Percentiles rank a stretch among this genome's conserved stretches.
Conservation (phyloP, 2,329 filamentous ascomycete species). For the Stachybotrys chlorohalonatus region DNA sequence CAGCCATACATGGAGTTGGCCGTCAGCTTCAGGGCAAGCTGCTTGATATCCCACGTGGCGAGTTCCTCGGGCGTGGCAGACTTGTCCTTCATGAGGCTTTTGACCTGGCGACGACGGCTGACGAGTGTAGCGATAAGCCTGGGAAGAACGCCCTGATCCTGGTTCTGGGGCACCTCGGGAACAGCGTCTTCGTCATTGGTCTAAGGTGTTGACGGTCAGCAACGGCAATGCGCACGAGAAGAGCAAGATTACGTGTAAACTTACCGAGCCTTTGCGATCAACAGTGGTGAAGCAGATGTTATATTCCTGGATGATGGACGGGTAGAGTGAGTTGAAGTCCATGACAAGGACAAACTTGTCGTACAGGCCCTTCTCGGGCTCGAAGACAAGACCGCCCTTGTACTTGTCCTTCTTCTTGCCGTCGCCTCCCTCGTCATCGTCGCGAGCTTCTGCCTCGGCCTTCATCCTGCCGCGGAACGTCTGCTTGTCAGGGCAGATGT, state of each 20-base stretch:
- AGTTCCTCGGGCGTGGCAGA: conserved; percentile 76
- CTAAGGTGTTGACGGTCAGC: conserved; percentile 20
- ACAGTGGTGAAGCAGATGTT: conserved; percentile 99
- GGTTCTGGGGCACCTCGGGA: conserved; percentile 72
- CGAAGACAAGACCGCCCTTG: conserved; percentile 96
- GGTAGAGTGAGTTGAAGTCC: conserved; percentile 99
- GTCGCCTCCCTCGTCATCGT: conserved; percentile 56
- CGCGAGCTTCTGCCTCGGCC: conserved; percentile 58
- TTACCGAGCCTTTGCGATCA: conserved; percentile 63
- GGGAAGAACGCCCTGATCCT: conserved; percentile 78
- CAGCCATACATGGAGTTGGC: conserved; percentile 99
- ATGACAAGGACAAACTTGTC: conserved; percentile 98
- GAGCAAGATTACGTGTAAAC: conserved; percentile 14
- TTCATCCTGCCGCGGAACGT: conserved; percentile 68
- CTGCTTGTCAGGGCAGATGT: conserved; percentile 94
- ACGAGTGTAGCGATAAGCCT: conserved; percentile 89
- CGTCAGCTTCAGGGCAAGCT: conserved; percentile 90
- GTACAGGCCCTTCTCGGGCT: conserved; percentile 94
- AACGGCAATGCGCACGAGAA: background rate
- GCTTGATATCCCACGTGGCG: conserved; percentile 96
- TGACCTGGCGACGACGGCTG: conserved; percentile 80
- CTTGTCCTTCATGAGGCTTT: conserved; percentile 94
- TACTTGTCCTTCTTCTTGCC: conserved; percentile 98
- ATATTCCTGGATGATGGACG: conserved; percentile 97
- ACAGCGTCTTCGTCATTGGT: conserved; percentile 75